phyloP scores from a whole-genome alignment of 2,329 filamentous ascomycete species.

The Emydomyces testavorans region DNA sequence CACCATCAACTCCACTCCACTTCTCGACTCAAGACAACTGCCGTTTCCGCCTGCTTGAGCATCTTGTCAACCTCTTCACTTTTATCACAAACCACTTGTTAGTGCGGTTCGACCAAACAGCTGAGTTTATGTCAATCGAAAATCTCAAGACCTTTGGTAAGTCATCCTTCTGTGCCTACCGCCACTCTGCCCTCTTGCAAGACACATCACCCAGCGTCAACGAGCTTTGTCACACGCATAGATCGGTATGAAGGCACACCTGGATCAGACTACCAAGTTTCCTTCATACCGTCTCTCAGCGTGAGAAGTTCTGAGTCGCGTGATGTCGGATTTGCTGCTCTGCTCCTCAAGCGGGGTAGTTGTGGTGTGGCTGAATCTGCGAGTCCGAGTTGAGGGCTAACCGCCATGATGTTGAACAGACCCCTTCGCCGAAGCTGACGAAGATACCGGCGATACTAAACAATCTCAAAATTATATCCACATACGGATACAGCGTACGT shows the following conservation, averaged over 20 bases:
- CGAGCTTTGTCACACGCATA: neutral
- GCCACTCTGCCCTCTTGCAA: neutral
- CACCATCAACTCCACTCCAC: conserved; percentile 4
- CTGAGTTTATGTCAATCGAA: conserved; percentile 97
- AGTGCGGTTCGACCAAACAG: conserved; percentile 48
- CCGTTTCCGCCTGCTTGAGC: conserved; percentile 3
- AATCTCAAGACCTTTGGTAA: conserved; percentile 92
- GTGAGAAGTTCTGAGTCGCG: neutral
- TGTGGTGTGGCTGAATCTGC: conserved; percentile 19
- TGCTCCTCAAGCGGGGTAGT: conserved; percentile 29
- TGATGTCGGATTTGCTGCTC: conserved; percentile 7
- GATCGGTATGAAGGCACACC: neutral
- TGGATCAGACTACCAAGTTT: neutral
- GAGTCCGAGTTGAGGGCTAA: conserved; percentile 21
- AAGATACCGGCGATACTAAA: conserved; percentile 92
- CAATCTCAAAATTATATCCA: conserved; percentile 97
- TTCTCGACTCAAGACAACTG: neutral
- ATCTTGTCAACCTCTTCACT: conserved; percentile 16
- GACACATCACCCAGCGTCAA: neutral
- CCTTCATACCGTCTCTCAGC: neutral
- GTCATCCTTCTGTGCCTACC: conserved; percentile 29
- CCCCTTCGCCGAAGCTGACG: conserved; percentile 99
- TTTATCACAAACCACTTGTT: conserved; percentile 29
- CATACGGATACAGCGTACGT: conserved; percentile 97
- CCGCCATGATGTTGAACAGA: conserved; percentile 45